Evolutionary conservation across 1,284 basidiomycete species (phyloP).

Genomic region (Phellopilus nigrolimitatus): DNA sequence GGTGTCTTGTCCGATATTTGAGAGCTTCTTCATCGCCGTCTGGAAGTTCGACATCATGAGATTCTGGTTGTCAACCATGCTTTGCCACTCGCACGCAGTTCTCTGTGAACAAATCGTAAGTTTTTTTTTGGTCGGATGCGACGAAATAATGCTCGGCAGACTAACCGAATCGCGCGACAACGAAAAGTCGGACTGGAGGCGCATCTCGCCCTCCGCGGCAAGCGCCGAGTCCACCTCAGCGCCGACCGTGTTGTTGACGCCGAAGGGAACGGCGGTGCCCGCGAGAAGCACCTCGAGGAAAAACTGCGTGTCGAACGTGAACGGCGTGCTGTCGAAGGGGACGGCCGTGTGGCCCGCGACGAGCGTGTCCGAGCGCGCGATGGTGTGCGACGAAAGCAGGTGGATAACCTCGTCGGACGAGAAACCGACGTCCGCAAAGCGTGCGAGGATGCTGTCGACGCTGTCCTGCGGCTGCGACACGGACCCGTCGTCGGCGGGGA

Average conservation of each 20-base stretch:
- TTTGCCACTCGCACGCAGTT: constrained; percentile 25
- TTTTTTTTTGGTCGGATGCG: constrained; percentile 1
- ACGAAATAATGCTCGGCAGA: background rate
- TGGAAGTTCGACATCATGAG: constrained; percentile 16
- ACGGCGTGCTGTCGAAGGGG: constrained; percentile 24
- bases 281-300: constrained; percentile 23
- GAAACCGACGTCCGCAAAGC: constrained; percentile 27
- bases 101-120: constrained; percentile 1
- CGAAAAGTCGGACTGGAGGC: constrained; percentile 21
- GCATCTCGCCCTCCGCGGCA: constrained; percentile 15
- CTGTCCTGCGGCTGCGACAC: constrained; percentile 29
- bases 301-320: constrained; percentile 24
- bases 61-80: constrained; percentile 20
- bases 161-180: constrained; percentile 16
- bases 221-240: constrained; percentile 14
- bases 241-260: constrained; percentile 13
- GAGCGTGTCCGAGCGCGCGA: constrained; percentile 22
- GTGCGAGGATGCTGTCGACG: constrained; percentile 29
- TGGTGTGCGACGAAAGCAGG: constrained; percentile 24
- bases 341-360: constrained; percentile 16
- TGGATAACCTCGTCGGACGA: constrained; percentile 30
- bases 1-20: constrained; percentile 29
- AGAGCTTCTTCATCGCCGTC: constrained; percentile 30
- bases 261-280: constrained; percentile 21
- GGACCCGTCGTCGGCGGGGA: constrained; percentile 26